These are phyloP conservation scores for Candida albicans DNA, from an alignment of 1,139 yeast genomes.

Conservation along the genomic window DNA sequence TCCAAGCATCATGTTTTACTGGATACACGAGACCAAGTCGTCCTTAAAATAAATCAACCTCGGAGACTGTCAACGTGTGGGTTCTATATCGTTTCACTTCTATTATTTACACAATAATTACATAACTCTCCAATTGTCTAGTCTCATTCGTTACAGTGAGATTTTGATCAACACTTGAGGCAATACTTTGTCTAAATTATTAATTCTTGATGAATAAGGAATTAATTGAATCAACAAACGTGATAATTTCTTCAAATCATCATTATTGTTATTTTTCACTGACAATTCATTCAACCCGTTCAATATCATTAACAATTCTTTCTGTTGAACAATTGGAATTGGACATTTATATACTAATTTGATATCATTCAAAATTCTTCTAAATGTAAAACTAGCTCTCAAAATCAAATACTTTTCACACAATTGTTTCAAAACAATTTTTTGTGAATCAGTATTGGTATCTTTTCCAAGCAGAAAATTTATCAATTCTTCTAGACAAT, in stretches of 20 bases:
- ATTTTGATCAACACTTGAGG: slow-evolving; percentile 8
- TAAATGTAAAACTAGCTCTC: slow-evolving; percentile 33
- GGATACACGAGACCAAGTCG: too few relatives aligned
- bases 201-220: slow-evolving; percentile 24
- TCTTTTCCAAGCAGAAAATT: slow-evolving; percentile 19
- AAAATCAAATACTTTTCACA: slow-evolving; percentile 27
- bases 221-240: slow-evolving; percentile 27
- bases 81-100: too few relatives aligned
- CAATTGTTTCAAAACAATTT: slow-evolving; percentile 17
- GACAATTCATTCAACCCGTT: slow-evolving; percentile 22
- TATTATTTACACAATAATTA: background rate
- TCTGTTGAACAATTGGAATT: slow-evolving; percentile 35
- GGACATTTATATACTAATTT: slow-evolving; percentile 33
- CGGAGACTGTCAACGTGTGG: too few relatives aligned
- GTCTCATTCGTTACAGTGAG: background rate
- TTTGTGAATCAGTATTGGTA: background rate
- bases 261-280: slow-evolving; percentile 7
- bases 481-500: slow-evolving; percentile 36
- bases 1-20: too few relatives aligned
- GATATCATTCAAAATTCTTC: slow-evolving; percentile 38
- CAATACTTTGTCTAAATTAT: slow-evolving; percentile 15
- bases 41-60: too few relatives aligned
- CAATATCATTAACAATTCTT: slow-evolving; percentile 30
- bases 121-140: background rate
- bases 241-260: slow-evolving; percentile 17